These are phyloP conservation scores for Voacanga thouarsii DNA, from an alignment of 257 asterid species.

Conservation along the genomic window DNA sequence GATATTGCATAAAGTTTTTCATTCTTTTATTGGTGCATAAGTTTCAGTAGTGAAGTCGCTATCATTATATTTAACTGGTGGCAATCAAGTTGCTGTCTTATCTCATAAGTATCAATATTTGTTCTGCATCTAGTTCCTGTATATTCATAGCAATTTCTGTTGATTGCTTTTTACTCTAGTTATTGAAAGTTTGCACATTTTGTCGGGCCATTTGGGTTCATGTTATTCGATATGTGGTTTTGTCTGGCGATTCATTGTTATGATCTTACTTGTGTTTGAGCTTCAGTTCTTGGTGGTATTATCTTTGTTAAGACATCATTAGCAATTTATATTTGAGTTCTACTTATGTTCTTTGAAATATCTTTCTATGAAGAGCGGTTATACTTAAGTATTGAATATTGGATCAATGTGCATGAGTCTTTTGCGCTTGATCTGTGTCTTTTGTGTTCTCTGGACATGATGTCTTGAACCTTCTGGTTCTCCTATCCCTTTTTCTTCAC, in stretches of 20 bases:
- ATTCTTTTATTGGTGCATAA: neutral
- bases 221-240: neutral
- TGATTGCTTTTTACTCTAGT: neutral
- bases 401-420: neutral
- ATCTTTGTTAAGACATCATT: too few relatives aligned
- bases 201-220: neutral
- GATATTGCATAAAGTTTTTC: neutral
- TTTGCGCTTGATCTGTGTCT: neutral
- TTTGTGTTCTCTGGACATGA: neutral
- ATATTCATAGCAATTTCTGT: neutral
- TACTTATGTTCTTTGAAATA: neutral
- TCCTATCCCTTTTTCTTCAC: neutral
- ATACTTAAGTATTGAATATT: neutral
- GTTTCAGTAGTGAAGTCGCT: neutral
- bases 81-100: neutral
- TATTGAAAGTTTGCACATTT: neutral
- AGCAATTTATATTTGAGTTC: neutral
- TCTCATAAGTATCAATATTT: neutral
- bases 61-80: neutral
- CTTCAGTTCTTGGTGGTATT: neutral
- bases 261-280: neutral
- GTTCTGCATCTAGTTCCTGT: neutral
- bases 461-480: neutral
- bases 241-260: neutral
- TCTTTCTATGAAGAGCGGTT: neutral